Evolutionary conservation across 2,329 filamentous ascomycete genomes (phyloP).

Genomic region (Colletotrichum orchidophilum): DNA sequence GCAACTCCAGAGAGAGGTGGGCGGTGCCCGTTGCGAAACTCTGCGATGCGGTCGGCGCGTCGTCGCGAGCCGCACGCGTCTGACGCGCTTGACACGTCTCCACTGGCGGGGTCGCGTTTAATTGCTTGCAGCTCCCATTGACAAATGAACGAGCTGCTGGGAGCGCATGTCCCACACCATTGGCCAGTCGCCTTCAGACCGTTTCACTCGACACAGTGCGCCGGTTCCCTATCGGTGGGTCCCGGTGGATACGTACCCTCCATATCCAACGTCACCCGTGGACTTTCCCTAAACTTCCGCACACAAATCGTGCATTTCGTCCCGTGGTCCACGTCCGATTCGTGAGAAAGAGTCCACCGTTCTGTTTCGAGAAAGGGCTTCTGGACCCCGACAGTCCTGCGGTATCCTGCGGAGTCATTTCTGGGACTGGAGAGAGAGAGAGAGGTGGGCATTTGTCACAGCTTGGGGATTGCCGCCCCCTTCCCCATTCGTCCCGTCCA

Average conservation of each 20-base stretch:
- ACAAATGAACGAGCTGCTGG: neutral
- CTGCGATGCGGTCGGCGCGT: slow-evolving; percentile 26
- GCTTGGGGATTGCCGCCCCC: neutral
- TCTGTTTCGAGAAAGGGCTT: slow-evolving; percentile 11
- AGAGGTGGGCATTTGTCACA: neutral
- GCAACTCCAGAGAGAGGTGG: slow-evolving; percentile 2
- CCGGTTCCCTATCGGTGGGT: neutral
- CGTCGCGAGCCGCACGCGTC: slow-evolving; percentile 24
- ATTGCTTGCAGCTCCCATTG: slow-evolving; percentile 22
- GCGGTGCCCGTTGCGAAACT: slow-evolving; percentile 7
- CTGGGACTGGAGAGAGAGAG: neutral
- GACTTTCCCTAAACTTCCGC: neutral
- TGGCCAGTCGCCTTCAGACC: slow-evolving; percentile 4
- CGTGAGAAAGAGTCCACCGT: slow-evolving; percentile 2
- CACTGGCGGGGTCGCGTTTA: slow-evolving; percentile 14
- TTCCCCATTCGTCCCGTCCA: neutral
- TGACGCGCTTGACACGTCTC: slow-evolving; percentile 10
- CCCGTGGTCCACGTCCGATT: neutral
- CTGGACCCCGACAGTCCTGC: neutral
- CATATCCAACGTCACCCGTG: slow-evolving; percentile 20
- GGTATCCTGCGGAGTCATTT: neutral
- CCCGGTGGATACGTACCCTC: slow-evolving; percentile 18
- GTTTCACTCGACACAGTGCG: slow-evolving; percentile 29
- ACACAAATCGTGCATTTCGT: neutral
- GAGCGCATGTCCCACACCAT: neutral